A percentile compares a stretch with the other conserved stretches of the same genome.
Evolutionary conservation across 306 rosid species (phyloP).

Genomic region (Arachis hypogaea): DNA sequence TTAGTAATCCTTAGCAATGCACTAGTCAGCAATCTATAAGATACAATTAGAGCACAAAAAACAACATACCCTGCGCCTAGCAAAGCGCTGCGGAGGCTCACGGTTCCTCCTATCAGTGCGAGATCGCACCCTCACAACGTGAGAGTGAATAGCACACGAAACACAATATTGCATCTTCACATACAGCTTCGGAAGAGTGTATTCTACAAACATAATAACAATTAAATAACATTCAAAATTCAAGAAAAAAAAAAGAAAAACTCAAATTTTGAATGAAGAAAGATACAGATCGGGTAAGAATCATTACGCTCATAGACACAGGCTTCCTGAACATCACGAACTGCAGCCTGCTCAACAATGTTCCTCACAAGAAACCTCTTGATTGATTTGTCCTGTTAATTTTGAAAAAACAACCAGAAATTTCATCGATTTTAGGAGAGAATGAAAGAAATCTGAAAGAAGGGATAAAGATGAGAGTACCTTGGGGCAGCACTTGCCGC

Average conservation of each 20-base stretch:
- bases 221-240: background rate
- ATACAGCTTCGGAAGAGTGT: conserved; percentile 90
- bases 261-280: background rate
- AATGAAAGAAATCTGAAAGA: background rate
- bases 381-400: conserved; percentile 70
- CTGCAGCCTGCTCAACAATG: conserved; percentile 98
- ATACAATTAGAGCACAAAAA: background rate
- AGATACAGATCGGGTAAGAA: background rate
- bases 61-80: conserved; percentile 73
- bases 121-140: conserved; percentile 94
- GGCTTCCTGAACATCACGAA: conserved; percentile 96
- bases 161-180: conserved; percentile 98
- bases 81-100: conserved; percentile 83
- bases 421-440: background rate
- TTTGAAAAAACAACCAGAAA: background rate
- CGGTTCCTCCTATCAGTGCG: conserved; percentile 86
- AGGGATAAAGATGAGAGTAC: conserved; percentile 30
- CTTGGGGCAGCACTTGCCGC: conserved; percentile 98
- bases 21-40: too few relatives aligned
- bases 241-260: too few relatives aligned
- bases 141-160: conserved; percentile 96
- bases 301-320: conserved; percentile 81
- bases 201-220: conserved; percentile 51
- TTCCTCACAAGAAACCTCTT: conserved; percentile 86
- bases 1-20: background rate